phyloP scores from a whole-genome alignment of 768 basidiomycete species.

The Suillus occidentalis region DNA sequence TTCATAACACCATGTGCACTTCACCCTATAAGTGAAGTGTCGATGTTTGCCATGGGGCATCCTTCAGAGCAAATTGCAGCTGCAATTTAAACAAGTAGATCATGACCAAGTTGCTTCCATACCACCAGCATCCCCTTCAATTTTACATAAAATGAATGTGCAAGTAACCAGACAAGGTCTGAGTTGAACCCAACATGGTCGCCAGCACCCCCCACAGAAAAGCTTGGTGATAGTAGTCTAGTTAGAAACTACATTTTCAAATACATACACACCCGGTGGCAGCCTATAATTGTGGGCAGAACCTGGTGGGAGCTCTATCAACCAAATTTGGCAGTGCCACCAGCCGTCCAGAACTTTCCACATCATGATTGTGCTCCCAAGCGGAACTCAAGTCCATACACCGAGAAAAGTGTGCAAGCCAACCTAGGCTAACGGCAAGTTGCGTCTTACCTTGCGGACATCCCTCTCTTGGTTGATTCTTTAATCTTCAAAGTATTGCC shows the following conservation, averaged over 20 bases:
- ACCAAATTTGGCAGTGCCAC: not conserved
- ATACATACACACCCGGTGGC: not conserved
- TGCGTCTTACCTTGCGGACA: not conserved
- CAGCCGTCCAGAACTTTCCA: not conserved
- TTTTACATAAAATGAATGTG: not conserved
- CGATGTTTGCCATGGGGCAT: not conserved
- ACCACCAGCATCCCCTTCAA: not conserved
- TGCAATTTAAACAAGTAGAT: no score
- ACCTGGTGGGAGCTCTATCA: not conserved
- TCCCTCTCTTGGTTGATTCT: not conserved
- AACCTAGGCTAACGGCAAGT: not conserved
- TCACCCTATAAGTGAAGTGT: not conserved
- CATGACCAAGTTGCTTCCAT: not conserved
- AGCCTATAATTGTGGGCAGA: not conserved
- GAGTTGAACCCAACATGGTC: not conserved
- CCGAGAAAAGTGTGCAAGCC: not conserved
- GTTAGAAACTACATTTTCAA: not conserved
- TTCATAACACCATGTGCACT: no score
- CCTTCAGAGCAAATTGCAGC: no score
- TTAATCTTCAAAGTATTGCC: not conserved
- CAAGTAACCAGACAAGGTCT: no score
- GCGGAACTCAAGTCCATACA: not conserved
- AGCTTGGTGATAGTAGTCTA: not conserved
- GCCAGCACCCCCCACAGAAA: not conserved
- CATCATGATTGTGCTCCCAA: not conserved